Conservation (phyloP, 1,284 basidiomycete species). For the Ustilago nuda region DNA sequence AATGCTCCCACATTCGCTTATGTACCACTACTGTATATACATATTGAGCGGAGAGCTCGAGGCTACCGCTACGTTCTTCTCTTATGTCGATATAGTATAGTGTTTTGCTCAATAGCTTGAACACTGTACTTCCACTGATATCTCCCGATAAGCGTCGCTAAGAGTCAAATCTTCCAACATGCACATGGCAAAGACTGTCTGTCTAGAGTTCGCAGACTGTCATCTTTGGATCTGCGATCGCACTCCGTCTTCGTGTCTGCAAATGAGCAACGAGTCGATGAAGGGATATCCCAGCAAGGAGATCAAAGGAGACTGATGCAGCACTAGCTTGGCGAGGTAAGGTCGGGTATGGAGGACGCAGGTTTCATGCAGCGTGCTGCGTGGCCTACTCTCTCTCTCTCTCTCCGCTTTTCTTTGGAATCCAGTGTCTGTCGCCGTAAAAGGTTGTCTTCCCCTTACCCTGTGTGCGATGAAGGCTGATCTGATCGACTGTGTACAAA, state of each 20-base stretch:
- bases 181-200: constrained; percentile 1
- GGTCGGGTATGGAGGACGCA: constrained; percentile 22
- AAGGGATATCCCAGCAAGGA: constrained; percentile 1
- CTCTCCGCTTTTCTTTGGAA: neutral
- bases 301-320: neutral
- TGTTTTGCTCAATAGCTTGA: too few relatives aligned
- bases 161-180: neutral
- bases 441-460: neutral
- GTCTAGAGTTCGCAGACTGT: neutral
- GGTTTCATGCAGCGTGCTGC: constrained; percentile 19
- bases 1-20: too few relatives aligned
- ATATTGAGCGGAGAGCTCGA: too few relatives aligned
- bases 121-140: too few relatives aligned
- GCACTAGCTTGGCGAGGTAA: neutral
- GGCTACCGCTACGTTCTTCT: too few relatives aligned
- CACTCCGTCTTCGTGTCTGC: neutral
- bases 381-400: neutral
- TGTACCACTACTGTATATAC: too few relatives aligned
- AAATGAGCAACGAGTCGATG: neutral
- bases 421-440: neutral
- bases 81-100: too few relatives aligned
- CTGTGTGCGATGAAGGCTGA: neutral
- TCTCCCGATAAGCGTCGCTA: too few relatives aligned
- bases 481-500: constrained; percentile 1
- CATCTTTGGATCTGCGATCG: neutral